Conservation (phyloP, 192 early-diverging fungal species). For the Tieghemiomyces parasiticus region DNA sequence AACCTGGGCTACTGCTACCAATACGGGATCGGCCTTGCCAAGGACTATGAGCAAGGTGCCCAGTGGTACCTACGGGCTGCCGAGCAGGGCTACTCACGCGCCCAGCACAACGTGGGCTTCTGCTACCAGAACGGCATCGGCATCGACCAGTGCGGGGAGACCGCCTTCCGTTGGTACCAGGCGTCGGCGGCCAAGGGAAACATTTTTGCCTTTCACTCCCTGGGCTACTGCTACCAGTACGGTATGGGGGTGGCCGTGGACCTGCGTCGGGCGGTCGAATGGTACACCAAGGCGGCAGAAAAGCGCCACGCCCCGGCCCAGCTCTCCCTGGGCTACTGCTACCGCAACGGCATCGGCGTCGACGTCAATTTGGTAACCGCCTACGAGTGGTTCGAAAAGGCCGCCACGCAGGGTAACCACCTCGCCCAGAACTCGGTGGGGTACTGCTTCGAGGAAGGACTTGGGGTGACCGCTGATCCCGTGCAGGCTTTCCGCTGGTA, state of each 20-base stretch:
- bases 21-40: constrained; percentile 31
- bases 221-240: constrained; percentile 71
- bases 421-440: constrained; percentile 70
- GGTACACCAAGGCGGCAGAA: constrained; percentile 38
- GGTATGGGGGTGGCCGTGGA: constrained; percentile 54
- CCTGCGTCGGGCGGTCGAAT: constrained; percentile 41
- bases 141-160: constrained; percentile 23
- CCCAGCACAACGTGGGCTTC: constrained; percentile 37
- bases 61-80: constrained; percentile 34
- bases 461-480: constrained; percentile 40
- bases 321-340: constrained; percentile 40
- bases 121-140: constrained; percentile 49
- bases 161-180: constrained; percentile 18
- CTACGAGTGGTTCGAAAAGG: constrained; percentile 43
- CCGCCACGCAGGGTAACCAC: constrained; percentile 54
- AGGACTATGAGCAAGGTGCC: constrained; percentile 30
- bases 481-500: constrained; percentile 49
- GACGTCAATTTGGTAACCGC: constrained; percentile 28
- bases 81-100: constrained; percentile 33
- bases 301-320: constrained; percentile 37
- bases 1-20: constrained; percentile 53
- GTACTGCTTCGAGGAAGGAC: constrained; percentile 66
- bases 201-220: constrained; percentile 21
- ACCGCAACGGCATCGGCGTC: constrained; percentile 41
- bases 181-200: constrained; percentile 12